Base-by-base conservation (phyloP, 768 basidiomycete genomes). In the Tulasnella sp. region DNA sequence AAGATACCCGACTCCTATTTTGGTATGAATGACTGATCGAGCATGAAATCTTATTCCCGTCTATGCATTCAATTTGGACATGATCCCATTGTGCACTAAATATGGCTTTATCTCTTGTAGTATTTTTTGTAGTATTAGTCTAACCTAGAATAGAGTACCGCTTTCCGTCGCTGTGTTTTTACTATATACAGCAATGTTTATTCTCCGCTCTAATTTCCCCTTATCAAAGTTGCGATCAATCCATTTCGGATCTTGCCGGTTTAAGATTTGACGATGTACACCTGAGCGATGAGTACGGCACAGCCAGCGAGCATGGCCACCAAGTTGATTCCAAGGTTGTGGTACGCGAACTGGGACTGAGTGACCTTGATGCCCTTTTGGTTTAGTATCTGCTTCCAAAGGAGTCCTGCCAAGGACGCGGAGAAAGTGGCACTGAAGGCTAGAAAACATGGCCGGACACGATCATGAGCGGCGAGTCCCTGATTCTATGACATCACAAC, bases 361-460 rank as follows among this genome's bases (percentile, higher is more conserved):
- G 76, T 83, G 19, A 97, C 84, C 3, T 76, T 75, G 59, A 94
- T 88, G 0, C 84, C 85, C 79, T 93, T 95, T 78, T 91, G 89
- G 72, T 78, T 77, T 69, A 96, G 81, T 71, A 96, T 93, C 17
- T 82, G 78, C 26, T 83, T 81, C 95, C 95, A 98, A 17, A 97
- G 83, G 52, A 98, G 81, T 0, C 95, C 95, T 0, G 94, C 94
- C 17, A 97, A 85, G 70, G 90, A 92, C 0, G 92, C 92, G 5
- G 90, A 89, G 77, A 95, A 95, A 9, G 92, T 91, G 78, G 92
- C 89, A 74, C 89, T 90, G 75, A 95, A 90, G 1, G 95, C 95
- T 70, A 17, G 6, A 9, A 19, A 2, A 26, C 26, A 59, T 26
- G 32, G n/a, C n/a, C n/a, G 52, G 9, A 59, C 19, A 32, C 26